Evolutionary conservation across 768 basidiomycete genomes (phyloP), one percentile per base, ranked within the genome.

Genomic region (Neoboletus magnificus): DNA sequence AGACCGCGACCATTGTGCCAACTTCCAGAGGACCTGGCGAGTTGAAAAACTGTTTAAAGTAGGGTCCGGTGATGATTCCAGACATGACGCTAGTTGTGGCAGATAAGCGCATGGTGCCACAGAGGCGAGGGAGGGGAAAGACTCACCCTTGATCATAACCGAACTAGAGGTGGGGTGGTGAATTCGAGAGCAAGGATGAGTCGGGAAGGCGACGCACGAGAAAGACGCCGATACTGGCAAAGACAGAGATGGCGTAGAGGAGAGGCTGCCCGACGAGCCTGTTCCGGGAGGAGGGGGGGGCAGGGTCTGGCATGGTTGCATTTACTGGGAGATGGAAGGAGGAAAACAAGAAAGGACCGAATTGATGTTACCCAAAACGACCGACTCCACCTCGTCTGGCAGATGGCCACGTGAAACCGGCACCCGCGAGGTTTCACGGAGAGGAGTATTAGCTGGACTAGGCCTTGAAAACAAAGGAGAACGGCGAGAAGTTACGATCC

Each of bases 1-100:
- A 76, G 6, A 95, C 87, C n/a, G 94, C 91, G 39, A 97, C 93
- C 89, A 98, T 93, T 20, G 91, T 92, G n/a, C 93, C 94, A 23
- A 93, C 71, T 64, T 88, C 82, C 48, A 88, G 73, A 0, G 87
- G 77, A 16, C 80, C 80, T 18, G 93, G 94, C 20, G 85, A 80
- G 56, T 89, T 75, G 77, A 98, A 95, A 73, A 82, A 95, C 51
- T 85, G 82, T 61, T 78, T 82, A 73, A 93, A 92, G 70, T 91
- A 81, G 22, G 87, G 87, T 0, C 88, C 88, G 27, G 87, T 97
- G 71, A 98, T 95, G 61, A 97, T 85, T 29, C 93, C 93, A 60
- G 86, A 88, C 87, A 92, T 92, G 69, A 92, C 90, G 57, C 91
- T 91, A 66, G 22, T 22, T 25, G 32, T 9, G 36, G 23, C 12